Evolutionary conservation across 495 filamentous ascomycete genomes (phyloP).

Genomic region (Penicillium nucicola): DNA sequence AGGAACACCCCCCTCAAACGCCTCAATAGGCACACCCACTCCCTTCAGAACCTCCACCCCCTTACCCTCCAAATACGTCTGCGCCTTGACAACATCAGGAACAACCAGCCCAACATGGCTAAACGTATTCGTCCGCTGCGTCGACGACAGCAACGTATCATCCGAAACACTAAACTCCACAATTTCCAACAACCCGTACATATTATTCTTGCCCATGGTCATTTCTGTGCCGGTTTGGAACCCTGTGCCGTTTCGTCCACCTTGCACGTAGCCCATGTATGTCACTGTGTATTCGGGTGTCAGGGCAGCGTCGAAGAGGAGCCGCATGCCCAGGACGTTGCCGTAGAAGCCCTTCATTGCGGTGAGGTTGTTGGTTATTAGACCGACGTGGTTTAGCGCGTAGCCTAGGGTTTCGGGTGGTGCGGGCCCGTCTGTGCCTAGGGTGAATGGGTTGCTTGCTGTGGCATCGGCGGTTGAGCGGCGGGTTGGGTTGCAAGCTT

Average conservation of each 20-base stretch:
- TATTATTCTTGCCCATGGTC: slow-evolving; percentile 25
- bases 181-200: slow-evolving; percentile 30
- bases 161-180: slow-evolving; percentile 17
- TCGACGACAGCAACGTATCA: slow-evolving; percentile 9
- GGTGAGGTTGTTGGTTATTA: slow-evolving; percentile 23
- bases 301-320: slow-evolving; percentile 26
- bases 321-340: slow-evolving; percentile 30
- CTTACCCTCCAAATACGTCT: slow-evolving; percentile 15
- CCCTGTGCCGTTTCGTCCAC: slow-evolving; percentile 32
- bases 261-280: slow-evolving; percentile 29
- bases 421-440: slow-evolving; percentile 16
- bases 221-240: slow-evolving; percentile 29
- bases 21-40: slow-evolving; percentile 10
- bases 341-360: slow-evolving; percentile 28
- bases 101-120: slow-evolving; percentile 27
- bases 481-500: not conserved
- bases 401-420: slow-evolving; percentile 24
- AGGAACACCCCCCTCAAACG: slow-evolving; percentile 4
- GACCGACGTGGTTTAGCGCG: slow-evolving; percentile 30
- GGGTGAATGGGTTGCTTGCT: not conserved
- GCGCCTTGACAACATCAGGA: slow-evolving; percentile 18
- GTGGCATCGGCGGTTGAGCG: not conserved
- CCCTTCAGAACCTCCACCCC: slow-evolving; percentile 21
- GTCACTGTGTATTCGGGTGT: slow-evolving; percentile 22
- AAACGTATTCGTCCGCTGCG: slow-evolving; percentile 17